A percentile compares a stretch with the other conserved stretches of the same genome.
These are phyloP conservation scores for Selaginella tamariscina DNA, from an alignment of 75 land plant species.

Conservation along the genomic window DNA sequence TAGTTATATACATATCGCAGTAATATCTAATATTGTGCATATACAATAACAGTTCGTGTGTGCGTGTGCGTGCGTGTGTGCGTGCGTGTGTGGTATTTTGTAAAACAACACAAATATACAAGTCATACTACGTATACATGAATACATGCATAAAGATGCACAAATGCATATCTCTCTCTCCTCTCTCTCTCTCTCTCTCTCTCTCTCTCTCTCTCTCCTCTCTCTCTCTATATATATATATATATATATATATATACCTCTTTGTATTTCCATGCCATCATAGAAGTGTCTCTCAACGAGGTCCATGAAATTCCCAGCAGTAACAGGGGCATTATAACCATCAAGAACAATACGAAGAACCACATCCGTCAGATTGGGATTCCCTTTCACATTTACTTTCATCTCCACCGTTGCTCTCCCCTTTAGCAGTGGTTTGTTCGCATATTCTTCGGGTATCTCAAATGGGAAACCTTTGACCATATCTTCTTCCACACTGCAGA, in stretches of 20 bases:
- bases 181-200: too few relatives aligned
- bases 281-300: conserved; percentile 93
- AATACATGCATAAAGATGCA: too few relatives aligned
- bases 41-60: too few relatives aligned
- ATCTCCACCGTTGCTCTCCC: conserved; percentile 95
- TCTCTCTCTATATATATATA: too few relatives aligned
- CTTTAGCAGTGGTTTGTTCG: conserved; percentile 74
- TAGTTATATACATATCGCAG: too few relatives aligned
- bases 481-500: conserved; percentile 99
- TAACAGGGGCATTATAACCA: conserved; percentile 99
- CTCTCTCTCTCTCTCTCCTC: too few relatives aligned
- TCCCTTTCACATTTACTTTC: conserved; percentile 95
- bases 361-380: conserved; percentile 68
- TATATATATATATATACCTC: conserved; percentile 40
- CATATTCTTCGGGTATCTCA: conserved; percentile 90
- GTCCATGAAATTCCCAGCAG: conserved; percentile 90
- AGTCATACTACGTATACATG: too few relatives aligned
- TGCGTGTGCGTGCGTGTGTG: too few relatives aligned
- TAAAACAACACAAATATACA: too few relatives aligned
- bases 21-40: too few relatives aligned
- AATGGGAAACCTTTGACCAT: conserved; percentile 91
- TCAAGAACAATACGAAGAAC: conserved; percentile 75
- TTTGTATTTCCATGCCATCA: conserved; percentile 99
- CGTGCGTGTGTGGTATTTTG: too few relatives aligned
- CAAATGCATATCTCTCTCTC: too few relatives aligned